phyloP scores from a whole-genome alignment of 108 stramenopile genomes.

The Fragilariopsis cylindrus region DNA sequence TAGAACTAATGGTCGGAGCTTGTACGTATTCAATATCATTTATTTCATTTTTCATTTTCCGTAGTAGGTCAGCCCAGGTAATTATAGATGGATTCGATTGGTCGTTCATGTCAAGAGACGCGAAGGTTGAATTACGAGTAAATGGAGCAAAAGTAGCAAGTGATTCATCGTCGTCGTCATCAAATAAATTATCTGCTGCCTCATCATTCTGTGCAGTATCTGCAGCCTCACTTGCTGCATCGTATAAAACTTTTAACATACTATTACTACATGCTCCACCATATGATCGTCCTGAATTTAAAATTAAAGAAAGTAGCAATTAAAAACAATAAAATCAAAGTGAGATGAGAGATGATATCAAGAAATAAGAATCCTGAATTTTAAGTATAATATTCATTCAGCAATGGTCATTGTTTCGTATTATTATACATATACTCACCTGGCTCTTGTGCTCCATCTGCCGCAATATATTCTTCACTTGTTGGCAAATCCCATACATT shows the following conservation, averaged over 20 bases:
- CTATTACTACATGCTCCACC: slow-evolving; percentile 81
- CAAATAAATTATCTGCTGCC: slow-evolving; percentile 55
- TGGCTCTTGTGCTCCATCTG: slow-evolving; percentile 60
- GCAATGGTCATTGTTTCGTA: background rate
- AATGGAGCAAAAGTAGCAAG: slow-evolving; percentile 11
- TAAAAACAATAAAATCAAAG: background rate
- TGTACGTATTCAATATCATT: slow-evolving; percentile 77
- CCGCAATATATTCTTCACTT: slow-evolving; percentile 68
- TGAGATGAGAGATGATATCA: background rate
- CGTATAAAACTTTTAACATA: slow-evolving; percentile 86
- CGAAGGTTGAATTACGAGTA: slow-evolving; percentile 45
- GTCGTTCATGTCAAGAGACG: slow-evolving; percentile 60
- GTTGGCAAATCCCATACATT: slow-evolving; percentile 82
- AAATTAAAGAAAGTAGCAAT: background rate
- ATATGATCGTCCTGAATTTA: slow-evolving; percentile 64
- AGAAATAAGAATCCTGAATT: no score
- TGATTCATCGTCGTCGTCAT: slow-evolving; percentile 71
- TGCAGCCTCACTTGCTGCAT: slow-evolving; percentile 62
- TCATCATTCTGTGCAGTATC: slow-evolving; percentile 36
- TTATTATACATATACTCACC: slow-evolving; percentile 24
- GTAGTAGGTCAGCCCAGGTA: slow-evolving; percentile 73
- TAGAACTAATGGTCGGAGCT: slow-evolving; percentile 67
- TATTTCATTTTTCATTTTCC: slow-evolving; percentile 86
- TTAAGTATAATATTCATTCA: background rate
- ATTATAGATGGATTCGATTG: slow-evolving; percentile 44